Percentiles rank a stretch among this genome's conserved stretches.
phyloP scores from a whole-genome alignment of 352 stramenopile genomes.

The Phytophthora tubulina region DNA sequence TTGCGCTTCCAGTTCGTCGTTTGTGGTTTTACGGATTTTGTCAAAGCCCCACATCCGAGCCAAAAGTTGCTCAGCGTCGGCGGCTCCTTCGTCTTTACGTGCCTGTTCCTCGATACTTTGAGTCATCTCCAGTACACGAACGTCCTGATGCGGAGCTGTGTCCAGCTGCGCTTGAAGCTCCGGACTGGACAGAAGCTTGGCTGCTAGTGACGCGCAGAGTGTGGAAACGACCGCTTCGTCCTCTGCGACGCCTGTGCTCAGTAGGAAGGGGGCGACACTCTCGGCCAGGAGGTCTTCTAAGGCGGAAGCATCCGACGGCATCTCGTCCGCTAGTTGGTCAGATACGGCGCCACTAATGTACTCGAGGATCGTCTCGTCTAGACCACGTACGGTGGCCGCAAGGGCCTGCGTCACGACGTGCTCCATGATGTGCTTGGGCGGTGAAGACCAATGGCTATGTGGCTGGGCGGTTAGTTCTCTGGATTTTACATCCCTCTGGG shows the following conservation, averaged over 20 bases:
- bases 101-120: constrained; percentile 83
- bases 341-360: constrained; percentile 73
- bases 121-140: constrained; percentile 69
- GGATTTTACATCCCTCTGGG: too few species aligned
- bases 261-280: constrained; percentile 78
- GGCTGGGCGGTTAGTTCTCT: too few species aligned
- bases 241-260: constrained; percentile 59
- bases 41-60: constrained; percentile 90
- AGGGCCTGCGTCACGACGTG: constrained; percentile 59
- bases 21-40: constrained; percentile 82
- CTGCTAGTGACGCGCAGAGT: constrained; percentile 58
- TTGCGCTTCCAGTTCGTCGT: constrained; percentile 80
- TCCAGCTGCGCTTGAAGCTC: constrained; percentile 32
- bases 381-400: constrained; percentile 51
- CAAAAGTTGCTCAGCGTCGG: constrained; percentile 74
- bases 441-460: too few species aligned
- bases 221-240: constrained; percentile 52
- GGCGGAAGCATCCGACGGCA: constrained; percentile 42
- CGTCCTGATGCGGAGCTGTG: constrained; percentile 28
- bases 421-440: constrained; percentile 45
- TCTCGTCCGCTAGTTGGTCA: constrained; percentile 53
- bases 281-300: constrained; percentile 58
- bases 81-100: constrained; percentile 52
- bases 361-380: constrained; percentile 79
- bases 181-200: constrained; percentile 43